Conservation (phyloP, 1,284 basidiomycete species). For the Melampsora abietis-canadensis region DNA sequence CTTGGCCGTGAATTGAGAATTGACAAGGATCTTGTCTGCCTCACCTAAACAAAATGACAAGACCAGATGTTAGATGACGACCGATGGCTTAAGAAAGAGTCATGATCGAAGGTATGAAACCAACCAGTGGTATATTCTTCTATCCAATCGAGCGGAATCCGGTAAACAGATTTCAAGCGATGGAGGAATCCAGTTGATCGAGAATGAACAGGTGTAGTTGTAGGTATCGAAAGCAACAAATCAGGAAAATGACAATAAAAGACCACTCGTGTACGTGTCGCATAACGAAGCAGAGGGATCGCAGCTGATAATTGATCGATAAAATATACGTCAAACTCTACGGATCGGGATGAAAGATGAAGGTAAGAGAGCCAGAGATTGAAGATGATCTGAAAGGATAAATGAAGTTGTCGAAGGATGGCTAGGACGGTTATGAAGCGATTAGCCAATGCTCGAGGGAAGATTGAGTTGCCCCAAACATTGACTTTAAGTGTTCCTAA, state of each 20-base stretch:
- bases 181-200: constrained; percentile 32
- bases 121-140: constrained; percentile 85
- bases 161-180: constrained; percentile 71
- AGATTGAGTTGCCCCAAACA: constrained; percentile 67
- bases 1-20: constrained; percentile 81
- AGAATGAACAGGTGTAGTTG: constrained; percentile 8
- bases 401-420: constrained; percentile 71
- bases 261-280: constrained; percentile 72
- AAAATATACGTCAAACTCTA: constrained; percentile 72
- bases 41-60: constrained; percentile 60
- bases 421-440: constrained; percentile 74
- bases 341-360: constrained; percentile 44
- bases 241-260: constrained; percentile 99
- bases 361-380: constrained; percentile 58
- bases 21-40: constrained; percentile 84
- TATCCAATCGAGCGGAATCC: constrained; percentile 81
- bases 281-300: constrained; percentile 72
- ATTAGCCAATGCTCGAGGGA: constrained; percentile 70
- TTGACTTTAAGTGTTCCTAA: constrained; percentile 79
- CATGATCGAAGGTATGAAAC: constrained; percentile 49
- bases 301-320: constrained; percentile 92
- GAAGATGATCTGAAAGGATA: constrained; percentile 60
- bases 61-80: background rate
- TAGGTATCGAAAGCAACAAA: constrained; percentile 64
- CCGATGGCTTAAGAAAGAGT: constrained; percentile 1